Conservation (phyloP, 768 basidiomycete genomes). For the Podaxis rugospora region DNA sequence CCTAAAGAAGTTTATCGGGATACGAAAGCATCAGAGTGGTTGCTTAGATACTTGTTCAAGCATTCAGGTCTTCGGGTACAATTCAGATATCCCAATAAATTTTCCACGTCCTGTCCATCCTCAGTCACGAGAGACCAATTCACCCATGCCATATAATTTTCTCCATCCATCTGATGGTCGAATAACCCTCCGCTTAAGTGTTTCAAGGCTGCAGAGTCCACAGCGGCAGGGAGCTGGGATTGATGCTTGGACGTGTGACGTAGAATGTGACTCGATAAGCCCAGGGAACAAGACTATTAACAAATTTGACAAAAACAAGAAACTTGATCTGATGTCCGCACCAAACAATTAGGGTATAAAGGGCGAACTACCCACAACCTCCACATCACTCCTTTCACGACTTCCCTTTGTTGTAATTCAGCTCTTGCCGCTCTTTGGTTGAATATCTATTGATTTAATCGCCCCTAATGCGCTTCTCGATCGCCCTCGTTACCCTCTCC, state of each 20-base stretch:
- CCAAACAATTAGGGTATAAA: slow-evolving; percentile 6
- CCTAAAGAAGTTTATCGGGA: not conserved
- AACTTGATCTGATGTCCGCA: not conserved
- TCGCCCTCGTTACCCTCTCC: slow-evolving; percentile 2
- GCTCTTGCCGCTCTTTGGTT: slow-evolving; percentile 7
- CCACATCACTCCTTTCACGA: not conserved
- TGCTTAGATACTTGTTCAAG: slow-evolving; percentile 5
- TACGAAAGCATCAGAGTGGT: not conserved
- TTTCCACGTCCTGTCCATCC: not conserved
- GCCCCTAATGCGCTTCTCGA: slow-evolving; percentile 9
- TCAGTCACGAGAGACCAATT: not conserved
- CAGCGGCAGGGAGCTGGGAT: too few relatives aligned
- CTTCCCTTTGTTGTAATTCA: slow-evolving; percentile 1
- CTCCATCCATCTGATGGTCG: not conserved
- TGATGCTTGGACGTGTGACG: too few relatives aligned
- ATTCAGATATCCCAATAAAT: not conserved
- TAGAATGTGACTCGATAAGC: too few relatives aligned
- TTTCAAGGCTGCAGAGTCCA: not conserved
- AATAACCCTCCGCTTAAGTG: not conserved
- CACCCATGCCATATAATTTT: not conserved
- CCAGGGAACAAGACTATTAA: not conserved
- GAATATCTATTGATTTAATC: not conserved
- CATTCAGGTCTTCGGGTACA: not conserved
- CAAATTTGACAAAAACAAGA: not conserved
- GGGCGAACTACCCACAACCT: not conserved